These are phyloP conservation scores for Kwoniella bestiolae DNA, from an alignment of 768 basidiomycete genomes.

Conservation along the genomic window DNA sequence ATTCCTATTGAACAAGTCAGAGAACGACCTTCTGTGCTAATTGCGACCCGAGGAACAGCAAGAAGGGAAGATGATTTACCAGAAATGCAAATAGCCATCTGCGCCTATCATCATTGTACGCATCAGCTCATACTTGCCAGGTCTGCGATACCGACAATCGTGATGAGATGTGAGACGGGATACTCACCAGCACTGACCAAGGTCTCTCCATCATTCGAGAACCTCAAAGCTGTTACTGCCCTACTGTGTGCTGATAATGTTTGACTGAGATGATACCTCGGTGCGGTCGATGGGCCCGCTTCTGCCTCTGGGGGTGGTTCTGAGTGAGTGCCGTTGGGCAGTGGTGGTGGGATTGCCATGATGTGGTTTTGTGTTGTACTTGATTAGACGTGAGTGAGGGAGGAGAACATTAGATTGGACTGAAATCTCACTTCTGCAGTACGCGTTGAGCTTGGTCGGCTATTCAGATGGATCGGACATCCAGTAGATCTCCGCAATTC, in stretches of 20 bases:
- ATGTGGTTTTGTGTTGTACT: too few relatives aligned
- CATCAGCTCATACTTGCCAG: too few relatives aligned
- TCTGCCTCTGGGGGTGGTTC: background rate
- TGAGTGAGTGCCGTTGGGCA: background rate
- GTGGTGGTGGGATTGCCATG: constrained; percentile 5
- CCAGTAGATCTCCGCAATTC: too few relatives aligned
- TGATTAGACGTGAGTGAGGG: too few relatives aligned
- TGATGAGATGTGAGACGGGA: background rate
- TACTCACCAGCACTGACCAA: constrained; percentile 81
- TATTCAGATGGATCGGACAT: too few relatives aligned
- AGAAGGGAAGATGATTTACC: constrained; percentile 24
- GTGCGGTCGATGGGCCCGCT: constrained; percentile 18
- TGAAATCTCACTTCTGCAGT: too few relatives aligned
- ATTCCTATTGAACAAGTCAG: constrained; percentile 25
- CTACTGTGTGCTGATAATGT: constrained; percentile 69
- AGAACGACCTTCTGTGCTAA: constrained; percentile 1
- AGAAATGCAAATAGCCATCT: constrained; percentile 46
- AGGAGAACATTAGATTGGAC: too few relatives aligned
- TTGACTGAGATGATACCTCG: constrained; percentile 34
- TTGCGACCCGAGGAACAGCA: background rate
- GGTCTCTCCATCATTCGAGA: constrained; percentile 79
- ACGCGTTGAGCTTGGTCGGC: too few relatives aligned
- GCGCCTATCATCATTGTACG: constrained; percentile 35
- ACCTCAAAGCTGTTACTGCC: constrained; percentile 82
- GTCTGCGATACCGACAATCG: background rate